Evolutionary conservation across 805 yeast species (phyloP).

Genomic region (Lachancea sp.): DNA sequence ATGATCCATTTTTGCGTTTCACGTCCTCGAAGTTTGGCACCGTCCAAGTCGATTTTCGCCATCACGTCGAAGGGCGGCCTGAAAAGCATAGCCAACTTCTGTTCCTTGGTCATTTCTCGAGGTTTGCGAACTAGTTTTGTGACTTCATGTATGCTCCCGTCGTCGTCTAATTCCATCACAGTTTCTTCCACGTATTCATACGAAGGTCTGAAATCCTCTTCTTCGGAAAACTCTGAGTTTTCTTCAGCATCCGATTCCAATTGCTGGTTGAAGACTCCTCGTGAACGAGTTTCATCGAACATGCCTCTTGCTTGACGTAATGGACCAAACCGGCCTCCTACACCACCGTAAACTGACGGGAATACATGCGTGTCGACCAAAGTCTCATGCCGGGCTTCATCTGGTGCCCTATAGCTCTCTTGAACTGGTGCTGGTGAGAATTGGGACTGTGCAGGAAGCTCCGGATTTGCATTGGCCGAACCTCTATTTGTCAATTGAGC

Average conservation of each 20-base stretch:
- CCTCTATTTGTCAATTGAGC: conserved; percentile 12
- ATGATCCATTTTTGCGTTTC: conserved; percentile 69
- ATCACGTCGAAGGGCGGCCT: conserved; percentile 93
- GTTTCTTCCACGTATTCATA: conserved; percentile 31
- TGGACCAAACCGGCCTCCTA: conserved; percentile 33
- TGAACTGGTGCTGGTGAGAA: conserved; percentile 41
- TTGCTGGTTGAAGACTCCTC: conserved; percentile 35
- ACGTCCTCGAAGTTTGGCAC: conserved; percentile 61
- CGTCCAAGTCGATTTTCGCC: conserved; percentile 57
- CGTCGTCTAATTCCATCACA: conserved; percentile 30
- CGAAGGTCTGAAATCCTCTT: conserved; percentile 33
- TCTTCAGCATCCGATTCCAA: conserved; percentile 28
- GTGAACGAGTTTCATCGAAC: conserved; percentile 32
- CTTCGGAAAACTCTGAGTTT: conserved; percentile 33
- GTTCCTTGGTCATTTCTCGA: conserved; percentile 26
- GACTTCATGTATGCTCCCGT: conserved; percentile 33
- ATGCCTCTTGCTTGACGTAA: conserved; percentile 23
- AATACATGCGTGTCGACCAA: conserved; percentile 40
- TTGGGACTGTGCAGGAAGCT: conserved; percentile 59
- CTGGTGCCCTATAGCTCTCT: conserved; percentile 65
- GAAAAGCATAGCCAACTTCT: conserved; percentile 73
- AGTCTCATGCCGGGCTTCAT: conserved; percentile 63
- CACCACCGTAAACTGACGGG: conserved; percentile 35
- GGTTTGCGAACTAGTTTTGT: conserved; percentile 26
- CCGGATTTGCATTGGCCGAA: conserved; percentile 39